phyloP scores from a whole-genome alignment of 371 early-diverging fungal genomes.

The Paramicrosporidium saccamoebae region DNA sequence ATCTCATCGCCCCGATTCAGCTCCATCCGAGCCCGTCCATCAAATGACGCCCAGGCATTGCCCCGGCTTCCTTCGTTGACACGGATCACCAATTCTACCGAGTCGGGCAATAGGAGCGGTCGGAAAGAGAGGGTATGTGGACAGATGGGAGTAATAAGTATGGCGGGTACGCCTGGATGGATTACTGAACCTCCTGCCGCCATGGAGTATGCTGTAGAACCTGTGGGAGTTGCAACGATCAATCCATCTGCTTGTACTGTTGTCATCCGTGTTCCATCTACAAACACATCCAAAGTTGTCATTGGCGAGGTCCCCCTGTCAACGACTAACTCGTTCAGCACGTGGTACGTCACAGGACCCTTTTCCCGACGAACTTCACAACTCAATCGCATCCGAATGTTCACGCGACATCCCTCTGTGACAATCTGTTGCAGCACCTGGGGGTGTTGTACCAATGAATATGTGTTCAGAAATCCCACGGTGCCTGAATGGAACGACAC shows the following conservation, averaged over 20 bases:
- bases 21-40: conserved; percentile 52
- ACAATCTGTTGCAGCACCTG: conserved; percentile 16
- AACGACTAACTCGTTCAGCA: conserved; percentile 34
- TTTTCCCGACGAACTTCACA: conserved; percentile 39
- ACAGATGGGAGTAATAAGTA: conserved; percentile 71
- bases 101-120: conserved; percentile 66
- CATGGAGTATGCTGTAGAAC: conserved; percentile 74
- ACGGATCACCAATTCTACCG: conserved; percentile 30
- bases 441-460: conserved; percentile 24
- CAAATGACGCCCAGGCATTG: conserved; percentile 47
- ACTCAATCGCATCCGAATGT: conserved; percentile 49
- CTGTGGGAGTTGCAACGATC: conserved; percentile 67
- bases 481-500: conserved; percentile 60
- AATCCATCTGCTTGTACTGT: conserved; percentile 58
- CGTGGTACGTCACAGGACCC: conserved; percentile 8
- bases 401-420: conserved; percentile 35
- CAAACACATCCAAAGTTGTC: conserved; percentile 53
- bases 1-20: conserved; percentile 60
- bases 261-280: conserved; percentile 42
- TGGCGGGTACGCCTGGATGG: conserved; percentile 70
- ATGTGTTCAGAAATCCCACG: conserved; percentile 62
- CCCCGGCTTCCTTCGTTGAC: conserved; percentile 26
- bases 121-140: conserved; percentile 72
- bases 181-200: conserved; percentile 68
- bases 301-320: conserved; percentile 60